Conservation (phyloP, 83 land plant genomes). For the Picea abies region DNA sequence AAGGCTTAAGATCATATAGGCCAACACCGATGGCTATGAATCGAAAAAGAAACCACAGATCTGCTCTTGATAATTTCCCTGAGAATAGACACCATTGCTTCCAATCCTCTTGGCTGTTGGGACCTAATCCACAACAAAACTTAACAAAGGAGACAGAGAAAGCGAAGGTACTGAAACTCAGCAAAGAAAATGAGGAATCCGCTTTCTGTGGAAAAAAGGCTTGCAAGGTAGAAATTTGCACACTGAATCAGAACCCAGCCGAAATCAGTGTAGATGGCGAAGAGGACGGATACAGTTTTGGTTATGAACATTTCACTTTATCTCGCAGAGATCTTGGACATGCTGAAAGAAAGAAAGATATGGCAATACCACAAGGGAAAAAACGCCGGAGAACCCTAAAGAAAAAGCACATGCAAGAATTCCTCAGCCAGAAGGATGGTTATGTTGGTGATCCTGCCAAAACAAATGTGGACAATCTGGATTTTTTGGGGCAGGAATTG, state of each 20-base stretch:
- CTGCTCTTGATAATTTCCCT: not conserved
- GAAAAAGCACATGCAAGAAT: constrained; percentile 2
- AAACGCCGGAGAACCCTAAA: constrained; percentile 2
- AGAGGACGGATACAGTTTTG: not conserved
- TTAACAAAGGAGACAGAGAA: not conserved
- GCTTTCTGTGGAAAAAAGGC: not conserved
- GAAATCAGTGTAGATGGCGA: constrained; percentile 9
- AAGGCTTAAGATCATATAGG: constrained; percentile 8
- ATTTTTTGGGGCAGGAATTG: too few species aligned
- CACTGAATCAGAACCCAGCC: constrained; percentile 14
- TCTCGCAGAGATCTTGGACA: not conserved
- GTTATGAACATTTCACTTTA: not conserved
- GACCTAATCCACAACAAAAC: not conserved
- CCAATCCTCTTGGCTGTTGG: not conserved
- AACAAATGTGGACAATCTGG: not conserved
- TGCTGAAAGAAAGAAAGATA: not conserved
- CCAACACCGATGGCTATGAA: not conserved
- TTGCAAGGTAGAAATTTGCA: constrained; percentile 3
- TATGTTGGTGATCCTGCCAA: not conserved
- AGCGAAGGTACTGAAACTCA: not conserved
- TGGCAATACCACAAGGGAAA: not conserved
- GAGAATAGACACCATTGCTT: not conserved
- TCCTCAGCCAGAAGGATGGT: not conserved
- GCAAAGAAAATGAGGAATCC: not conserved
- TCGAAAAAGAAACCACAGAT: not conserved